Percentiles rank a stretch among this genome's conserved stretches.
phyloP scores from a whole-genome alignment of 768 basidiomycete genomes.

The Boletus vermiculosoides region DNA sequence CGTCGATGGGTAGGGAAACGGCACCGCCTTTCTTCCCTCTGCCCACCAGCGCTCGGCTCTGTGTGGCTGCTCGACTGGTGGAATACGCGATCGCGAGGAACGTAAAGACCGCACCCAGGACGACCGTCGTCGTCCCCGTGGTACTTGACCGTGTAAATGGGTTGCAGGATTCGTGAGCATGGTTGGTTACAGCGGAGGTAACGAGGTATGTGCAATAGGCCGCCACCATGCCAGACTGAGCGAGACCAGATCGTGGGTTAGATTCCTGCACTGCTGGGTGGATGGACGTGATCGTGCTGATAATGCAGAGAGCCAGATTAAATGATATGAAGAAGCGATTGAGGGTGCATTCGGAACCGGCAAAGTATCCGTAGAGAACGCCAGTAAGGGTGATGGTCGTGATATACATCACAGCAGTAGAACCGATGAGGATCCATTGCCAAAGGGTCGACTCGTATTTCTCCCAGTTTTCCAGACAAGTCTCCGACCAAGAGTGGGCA shows the following conservation, averaged over 20 bases:
- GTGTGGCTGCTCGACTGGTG: constrained; percentile 93
- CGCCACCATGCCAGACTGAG: constrained; percentile 96
- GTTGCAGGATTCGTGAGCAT: constrained; percentile 84
- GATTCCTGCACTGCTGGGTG: constrained; percentile 86
- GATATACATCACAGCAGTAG: constrained; percentile 86
- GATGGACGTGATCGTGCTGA: constrained; percentile 80
- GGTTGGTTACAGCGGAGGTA: constrained; percentile 91
- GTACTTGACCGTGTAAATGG: constrained; percentile 70
- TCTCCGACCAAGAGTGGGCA: constrained; percentile 98
- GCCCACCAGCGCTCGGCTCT: constrained; percentile 87
- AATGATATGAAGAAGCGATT: constrained; percentile 98
- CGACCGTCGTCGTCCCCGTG: constrained; percentile 81
- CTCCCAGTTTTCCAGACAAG: constrained; percentile 95
- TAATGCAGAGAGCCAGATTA: constrained; percentile 78
- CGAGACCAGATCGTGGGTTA: constrained; percentile 92
- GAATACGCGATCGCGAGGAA: constrained; percentile 99
- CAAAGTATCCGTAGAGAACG: constrained; percentile 90
- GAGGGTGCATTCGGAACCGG: constrained; percentile 78
- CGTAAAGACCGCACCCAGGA: constrained; percentile 92
- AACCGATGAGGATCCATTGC: constrained; percentile 95
- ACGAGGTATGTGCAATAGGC: constrained; percentile 96
- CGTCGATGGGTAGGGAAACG: constrained; percentile 61
- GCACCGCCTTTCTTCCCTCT: constrained; percentile 60
- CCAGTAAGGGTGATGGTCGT: constrained; percentile 83
- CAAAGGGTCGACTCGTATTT: constrained; percentile 81